Evolutionary conservation across 1,284 basidiomycete genomes (phyloP).

Genomic region (Rhodofomes roseus): DNA sequence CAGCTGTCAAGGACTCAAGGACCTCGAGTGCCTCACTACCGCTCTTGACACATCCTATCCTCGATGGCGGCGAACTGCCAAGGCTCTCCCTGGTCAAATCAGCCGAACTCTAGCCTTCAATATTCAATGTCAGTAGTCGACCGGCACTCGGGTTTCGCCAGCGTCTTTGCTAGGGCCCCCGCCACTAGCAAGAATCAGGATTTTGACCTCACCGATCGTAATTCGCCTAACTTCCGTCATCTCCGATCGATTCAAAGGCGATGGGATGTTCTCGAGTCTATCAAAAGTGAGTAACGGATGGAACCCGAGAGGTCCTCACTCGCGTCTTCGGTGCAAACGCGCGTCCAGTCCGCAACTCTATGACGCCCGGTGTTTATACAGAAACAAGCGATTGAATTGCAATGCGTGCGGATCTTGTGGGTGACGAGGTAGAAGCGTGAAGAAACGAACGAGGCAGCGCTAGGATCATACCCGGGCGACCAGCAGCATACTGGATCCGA

Average conservation of each 20-base stretch:
- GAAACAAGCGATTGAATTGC: background rate
- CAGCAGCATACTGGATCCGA: background rate
- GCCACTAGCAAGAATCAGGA: background rate
- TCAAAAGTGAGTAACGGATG: background rate
- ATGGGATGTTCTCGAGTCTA: background rate
- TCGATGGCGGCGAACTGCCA: too few relatives aligned
- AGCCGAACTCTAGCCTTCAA: too few relatives aligned
- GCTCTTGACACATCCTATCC: background rate
- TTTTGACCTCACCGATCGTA: background rate
- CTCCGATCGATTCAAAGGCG: background rate
- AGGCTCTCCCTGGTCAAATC: too few relatives aligned
- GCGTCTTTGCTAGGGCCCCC: too few relatives aligned
- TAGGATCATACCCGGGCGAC: slow-evolving; percentile 1
- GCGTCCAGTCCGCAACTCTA: background rate
- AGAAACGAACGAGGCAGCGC: background rate
- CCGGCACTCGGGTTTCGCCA: too few relatives aligned
- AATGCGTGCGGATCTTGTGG: background rate
- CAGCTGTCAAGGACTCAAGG: background rate
- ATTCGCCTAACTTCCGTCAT: background rate
- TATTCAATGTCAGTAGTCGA: too few relatives aligned
- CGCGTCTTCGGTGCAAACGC: background rate
- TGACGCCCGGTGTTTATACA: background rate
- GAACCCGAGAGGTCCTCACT: background rate
- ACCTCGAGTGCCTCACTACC: background rate
- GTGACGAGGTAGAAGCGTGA: background rate